Conservation (phyloP, 2,329 filamentous ascomycete species). For the Ophiostoma australiae region DNA sequence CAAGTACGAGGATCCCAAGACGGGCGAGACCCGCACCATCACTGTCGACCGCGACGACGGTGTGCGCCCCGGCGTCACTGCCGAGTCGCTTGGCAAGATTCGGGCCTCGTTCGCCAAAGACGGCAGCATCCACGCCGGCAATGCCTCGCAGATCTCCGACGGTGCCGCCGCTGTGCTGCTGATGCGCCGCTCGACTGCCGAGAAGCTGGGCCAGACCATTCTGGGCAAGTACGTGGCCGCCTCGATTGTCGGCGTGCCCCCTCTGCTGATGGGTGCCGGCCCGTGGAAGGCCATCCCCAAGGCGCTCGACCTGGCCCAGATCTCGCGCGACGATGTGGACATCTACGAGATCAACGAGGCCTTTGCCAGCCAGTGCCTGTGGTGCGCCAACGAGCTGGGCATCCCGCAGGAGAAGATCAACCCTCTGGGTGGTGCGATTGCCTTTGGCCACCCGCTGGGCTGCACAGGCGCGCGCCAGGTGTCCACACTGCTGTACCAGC, state of each 20-base stretch:
- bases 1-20: slow-evolving; percentile 86
- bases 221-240: slow-evolving; percentile 88
- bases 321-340: slow-evolving; percentile 85
- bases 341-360: slow-evolving; percentile 99
- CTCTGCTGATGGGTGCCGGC: slow-evolving; percentile 91
- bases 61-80: slow-evolving; percentile 76
- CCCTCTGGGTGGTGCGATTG: slow-evolving; percentile 94
- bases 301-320: slow-evolving; percentile 79
- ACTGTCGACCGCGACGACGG: slow-evolving; percentile 84
- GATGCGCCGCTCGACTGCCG: slow-evolving; percentile 89
- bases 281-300: slow-evolving; percentile 95
- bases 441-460: slow-evolving; percentile 90
- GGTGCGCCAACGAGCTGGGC: slow-evolving; percentile 83
- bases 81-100: slow-evolving; percentile 86
- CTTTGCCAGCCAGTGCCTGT: slow-evolving; percentile 91
- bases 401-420: slow-evolving; percentile 85
- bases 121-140: slow-evolving; percentile 87
- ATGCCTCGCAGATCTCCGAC: slow-evolving; percentile 92
- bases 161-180: slow-evolving; percentile 91
- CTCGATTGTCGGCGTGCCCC: slow-evolving; percentile 80
- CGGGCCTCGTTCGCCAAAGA: slow-evolving; percentile 84
- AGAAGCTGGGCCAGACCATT: slow-evolving; percentile 81
- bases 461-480: slow-evolving; percentile 94
- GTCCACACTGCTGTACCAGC: slow-evolving; percentile 83
- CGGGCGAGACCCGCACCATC: slow-evolving; percentile 75